Evolutionary conservation across 305 asterid species (phyloP).

Genomic region (Fraxinus angustifolia): DNA sequence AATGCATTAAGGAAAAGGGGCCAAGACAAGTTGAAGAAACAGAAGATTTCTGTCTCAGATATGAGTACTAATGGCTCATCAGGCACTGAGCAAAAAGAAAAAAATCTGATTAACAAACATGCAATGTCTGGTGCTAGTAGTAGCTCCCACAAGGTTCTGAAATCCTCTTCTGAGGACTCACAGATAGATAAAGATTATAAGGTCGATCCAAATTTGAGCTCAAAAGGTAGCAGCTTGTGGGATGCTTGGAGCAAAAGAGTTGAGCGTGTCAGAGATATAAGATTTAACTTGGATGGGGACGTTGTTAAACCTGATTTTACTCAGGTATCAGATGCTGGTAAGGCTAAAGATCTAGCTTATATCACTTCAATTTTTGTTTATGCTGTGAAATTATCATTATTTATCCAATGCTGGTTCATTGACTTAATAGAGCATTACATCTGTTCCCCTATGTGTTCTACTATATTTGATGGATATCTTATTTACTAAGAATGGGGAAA

Average conservation of each 20-base stretch:
- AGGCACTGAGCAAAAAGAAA: constrained; percentile 27
- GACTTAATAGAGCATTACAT: background rate
- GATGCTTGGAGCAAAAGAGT: constrained; percentile 84
- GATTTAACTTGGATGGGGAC: constrained; percentile 57
- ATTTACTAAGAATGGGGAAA: background rate
- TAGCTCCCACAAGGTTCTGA: constrained; percentile 29
- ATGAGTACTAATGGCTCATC: constrained; percentile 31
- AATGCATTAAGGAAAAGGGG: constrained; percentile 55
- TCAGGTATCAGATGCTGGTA: constrained; percentile 45
- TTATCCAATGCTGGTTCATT: background rate
- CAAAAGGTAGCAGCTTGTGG: constrained; percentile 52
- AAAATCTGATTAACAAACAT: constrained; percentile 21
- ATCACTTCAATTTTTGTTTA: background rate
- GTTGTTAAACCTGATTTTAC: constrained; percentile 33
- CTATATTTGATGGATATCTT: background rate
- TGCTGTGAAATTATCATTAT: background rate
- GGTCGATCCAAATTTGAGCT: constrained; percentile 23
- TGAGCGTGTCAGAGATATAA: constrained; percentile 68
- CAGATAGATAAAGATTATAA: constrained; percentile 28
- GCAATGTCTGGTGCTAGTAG: constrained; percentile 26
- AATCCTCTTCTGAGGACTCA: constrained; percentile 26
- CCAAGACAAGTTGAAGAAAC: constrained; percentile 54
- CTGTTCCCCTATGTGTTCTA: background rate
- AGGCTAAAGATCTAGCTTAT: constrained; percentile 26
- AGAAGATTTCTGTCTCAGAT: constrained; percentile 38